Evolutionary conservation across 2,329 filamentous ascomycete genomes (phyloP).

Genomic region (Orbilia ellipsospora): DNA sequence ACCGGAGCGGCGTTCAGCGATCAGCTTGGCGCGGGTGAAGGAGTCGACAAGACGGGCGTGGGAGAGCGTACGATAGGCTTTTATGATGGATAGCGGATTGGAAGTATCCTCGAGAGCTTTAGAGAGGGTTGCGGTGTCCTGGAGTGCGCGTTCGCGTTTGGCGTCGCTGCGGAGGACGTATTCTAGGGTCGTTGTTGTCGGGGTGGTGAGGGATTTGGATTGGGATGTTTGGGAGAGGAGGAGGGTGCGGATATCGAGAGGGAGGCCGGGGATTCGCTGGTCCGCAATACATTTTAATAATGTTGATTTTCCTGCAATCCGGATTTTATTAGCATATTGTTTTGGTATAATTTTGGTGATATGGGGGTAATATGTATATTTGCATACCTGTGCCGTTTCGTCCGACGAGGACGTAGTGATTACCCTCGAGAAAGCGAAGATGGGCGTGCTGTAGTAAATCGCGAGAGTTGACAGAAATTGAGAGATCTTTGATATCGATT

Average conservation of each 20-base stretch:
- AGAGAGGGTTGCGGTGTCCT: conserved; percentile 66
- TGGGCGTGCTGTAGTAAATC: conserved; percentile 78
- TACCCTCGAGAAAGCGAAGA: conserved; percentile 76
- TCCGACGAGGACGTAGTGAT: conserved; percentile 81
- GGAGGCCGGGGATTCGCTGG: conserved; percentile 80
- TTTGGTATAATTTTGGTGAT: no score
- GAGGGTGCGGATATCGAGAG: conserved; percentile 72
- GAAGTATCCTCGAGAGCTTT: conserved; percentile 69
- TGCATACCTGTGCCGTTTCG: conserved; percentile 79
- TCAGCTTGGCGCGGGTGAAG: conserved; percentile 77
- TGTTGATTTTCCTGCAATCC: conserved; percentile 62
- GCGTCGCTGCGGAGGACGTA: conserved; percentile 71
- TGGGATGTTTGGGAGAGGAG: conserved; percentile 76
- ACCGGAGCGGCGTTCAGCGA: conserved; percentile 78
- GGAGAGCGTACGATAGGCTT: conserved; percentile 71
- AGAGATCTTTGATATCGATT: conserved; percentile 79
- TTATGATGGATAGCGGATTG: conserved; percentile 70
- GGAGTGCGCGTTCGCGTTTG: conserved; percentile 59
- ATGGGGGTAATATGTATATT: not conserved
- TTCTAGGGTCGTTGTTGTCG: conserved; percentile 70
- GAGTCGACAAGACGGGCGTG: conserved; percentile 72
- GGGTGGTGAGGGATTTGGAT: conserved; percentile 60
- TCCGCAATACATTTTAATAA: conserved; percentile 79
- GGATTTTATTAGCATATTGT: not conserved
- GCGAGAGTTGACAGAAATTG: conserved; percentile 69